Base-by-base conservation (phyloP, 1,284 basidiomycete genomes). In the Coniferiporia sulphurascens region DNA sequence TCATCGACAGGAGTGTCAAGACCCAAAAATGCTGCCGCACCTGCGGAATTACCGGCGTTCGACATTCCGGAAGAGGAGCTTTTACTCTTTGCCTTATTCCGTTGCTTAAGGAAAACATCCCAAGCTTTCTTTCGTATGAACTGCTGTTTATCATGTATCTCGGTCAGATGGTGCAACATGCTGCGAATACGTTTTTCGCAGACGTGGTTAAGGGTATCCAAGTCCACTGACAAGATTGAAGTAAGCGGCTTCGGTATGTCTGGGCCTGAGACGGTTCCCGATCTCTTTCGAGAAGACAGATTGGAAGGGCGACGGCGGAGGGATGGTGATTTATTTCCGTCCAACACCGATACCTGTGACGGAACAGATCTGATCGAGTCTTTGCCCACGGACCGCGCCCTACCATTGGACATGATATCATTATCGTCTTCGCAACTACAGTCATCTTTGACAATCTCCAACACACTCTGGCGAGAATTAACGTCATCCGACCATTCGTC, bases 141-240 rank as follows among this genome's bases (percentile, higher is more conserved):
- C 69, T 99, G 95, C 55, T 87, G 84, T 63, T 83, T 73, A 67
- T 98, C 94, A 68, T 98, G 95, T 52, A 95, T 89, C 60, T 85
- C 84, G 1, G 85, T 93, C 43, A 98, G 79, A 70, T 92, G 84
- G n/a, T 83, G 80, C 1, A 99, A 78, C 19, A 98, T 76, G 15
- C 76, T 76, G 9, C 88, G 85, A 44, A 98, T 84, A 2, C 89
- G 93, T 64, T 87, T 84, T 1, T 86, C 81, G 64, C 88, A 91
- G 5, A 82, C 82, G 67, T 91, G 88, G 1, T 78, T 78, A 0
- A 87, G 89, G 4, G 86, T 86, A 59, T 82, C 78, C 0, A 75
- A 64, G 34, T 75, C 82, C 46, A 88, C 75, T 2, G 76, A 70
- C 19, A 90, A 75, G 10, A 89, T 77, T 0, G 85, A 79, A 0